Conservation (phyloP, 2,329 filamentous ascomycete genomes). For the Ophiostoma tasmaniense region DNA sequence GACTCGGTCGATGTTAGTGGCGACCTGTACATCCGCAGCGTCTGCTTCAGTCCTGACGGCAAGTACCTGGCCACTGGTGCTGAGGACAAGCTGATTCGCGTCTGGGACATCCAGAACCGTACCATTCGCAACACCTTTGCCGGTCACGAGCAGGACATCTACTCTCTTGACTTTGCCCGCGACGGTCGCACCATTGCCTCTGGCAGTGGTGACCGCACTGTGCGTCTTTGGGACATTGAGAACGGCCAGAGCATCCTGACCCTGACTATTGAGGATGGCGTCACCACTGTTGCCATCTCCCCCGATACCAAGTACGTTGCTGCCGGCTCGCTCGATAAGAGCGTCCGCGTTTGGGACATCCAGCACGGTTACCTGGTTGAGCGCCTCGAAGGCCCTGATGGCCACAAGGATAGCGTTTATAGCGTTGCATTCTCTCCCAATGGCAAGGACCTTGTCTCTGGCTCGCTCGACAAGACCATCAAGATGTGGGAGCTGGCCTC, state of each 20-base stretch:
- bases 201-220: conserved; percentile 87
- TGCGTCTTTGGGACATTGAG: conserved; percentile 93
- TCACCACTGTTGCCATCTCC: conserved; percentile 95
- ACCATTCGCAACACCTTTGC: conserved; percentile 86
- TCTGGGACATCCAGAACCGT: conserved; percentile 84
- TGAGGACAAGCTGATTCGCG: conserved; percentile 93
- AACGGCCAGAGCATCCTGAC: conserved; percentile 72
- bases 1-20: conserved; percentile 78
- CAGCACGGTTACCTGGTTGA: conserved; percentile 78
- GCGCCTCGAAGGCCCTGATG: conserved; percentile 83
- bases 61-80: conserved; percentile 90
- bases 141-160: conserved; percentile 98
- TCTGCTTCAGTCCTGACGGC: conserved; percentile 97
- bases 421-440: conserved; percentile 92
- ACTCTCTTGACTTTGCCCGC: conserved; percentile 88
- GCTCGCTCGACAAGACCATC: conserved; percentile 94
- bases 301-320: conserved; percentile 91
- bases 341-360: conserved; percentile 94
- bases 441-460: conserved; percentile 85
- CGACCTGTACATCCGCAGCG: conserved; percentile 92
- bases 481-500: conserved; percentile 96
- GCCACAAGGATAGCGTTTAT: conserved; percentile 95
- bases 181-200: conserved; percentile 93
- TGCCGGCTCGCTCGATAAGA: conserved; percentile 93
- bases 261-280: conserved; percentile 89